Evolutionary conservation across 257 asterid species (phyloP).

Genomic region (Fraxinus quadrangulata): DNA sequence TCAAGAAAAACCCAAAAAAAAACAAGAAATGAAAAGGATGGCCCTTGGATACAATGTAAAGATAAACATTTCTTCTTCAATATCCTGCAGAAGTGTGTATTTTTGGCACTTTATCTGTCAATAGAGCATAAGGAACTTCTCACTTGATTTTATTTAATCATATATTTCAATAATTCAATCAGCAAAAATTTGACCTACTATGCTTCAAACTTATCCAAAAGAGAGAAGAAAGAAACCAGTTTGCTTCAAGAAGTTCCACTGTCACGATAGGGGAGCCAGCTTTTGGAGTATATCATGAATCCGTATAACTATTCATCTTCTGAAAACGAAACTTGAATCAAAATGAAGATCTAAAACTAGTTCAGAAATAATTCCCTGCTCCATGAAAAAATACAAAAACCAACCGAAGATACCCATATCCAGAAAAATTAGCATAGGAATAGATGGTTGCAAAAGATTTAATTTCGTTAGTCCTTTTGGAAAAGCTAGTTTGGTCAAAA

Average conservation of each 20-base stretch:
- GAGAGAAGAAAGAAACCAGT: neutral
- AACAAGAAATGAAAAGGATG: conserved; percentile 17
- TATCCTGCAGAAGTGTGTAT: neutral
- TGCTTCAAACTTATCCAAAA: neutral
- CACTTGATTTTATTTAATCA: neutral
- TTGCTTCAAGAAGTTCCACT: neutral
- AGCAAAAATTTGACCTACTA: neutral
- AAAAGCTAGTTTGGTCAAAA: neutral
- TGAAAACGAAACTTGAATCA: neutral
- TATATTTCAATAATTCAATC: neutral
- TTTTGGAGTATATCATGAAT: neutral
- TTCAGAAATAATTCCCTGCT: too few relatives aligned
- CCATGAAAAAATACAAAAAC: too few relatives aligned
- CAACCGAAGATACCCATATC: too few relatives aligned
- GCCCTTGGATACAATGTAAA: neutral
- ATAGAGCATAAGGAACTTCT: neutral
- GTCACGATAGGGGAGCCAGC: neutral
- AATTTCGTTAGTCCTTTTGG: neutral
- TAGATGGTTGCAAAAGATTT: neutral
- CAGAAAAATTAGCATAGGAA: neutral
- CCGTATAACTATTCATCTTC: neutral
- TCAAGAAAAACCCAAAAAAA: neutral
- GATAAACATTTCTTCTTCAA: neutral
- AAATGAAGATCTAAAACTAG: neutral
- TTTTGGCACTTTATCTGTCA: conserved; percentile 1